Conservation (phyloP, 495 filamentous ascomycete genomes). For the Penicillium arizonense region DNA sequence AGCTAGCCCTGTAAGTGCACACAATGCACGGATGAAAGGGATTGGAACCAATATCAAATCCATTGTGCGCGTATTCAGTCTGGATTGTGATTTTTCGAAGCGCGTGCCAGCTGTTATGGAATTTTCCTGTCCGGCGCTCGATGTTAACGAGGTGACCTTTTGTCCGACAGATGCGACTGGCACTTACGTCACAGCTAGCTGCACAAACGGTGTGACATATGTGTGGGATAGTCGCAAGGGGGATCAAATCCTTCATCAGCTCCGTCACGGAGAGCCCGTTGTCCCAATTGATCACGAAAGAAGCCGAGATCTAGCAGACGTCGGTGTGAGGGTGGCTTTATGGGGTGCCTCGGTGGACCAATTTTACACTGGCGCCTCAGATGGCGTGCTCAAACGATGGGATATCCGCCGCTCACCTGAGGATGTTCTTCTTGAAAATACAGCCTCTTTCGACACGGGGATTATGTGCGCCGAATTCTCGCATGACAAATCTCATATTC, state of each 20-base stretch:
- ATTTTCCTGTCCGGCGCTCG: conserved; percentile 71
- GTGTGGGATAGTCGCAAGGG: conserved; percentile 76
- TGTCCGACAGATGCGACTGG: conserved; percentile 33
- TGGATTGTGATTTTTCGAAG: conserved; percentile 39
- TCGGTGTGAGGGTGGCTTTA: conserved; percentile 74
- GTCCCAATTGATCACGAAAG: conserved; percentile 56
- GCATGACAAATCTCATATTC: conserved; percentile 64
- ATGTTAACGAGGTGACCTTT: conserved; percentile 82
- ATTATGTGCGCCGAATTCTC: conserved; percentile 68
- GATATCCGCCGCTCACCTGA: conserved; percentile 62
- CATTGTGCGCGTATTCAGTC: conserved; percentile 43
- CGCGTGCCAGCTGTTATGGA: conserved; percentile 29
- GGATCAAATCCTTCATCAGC: conserved; percentile 56
- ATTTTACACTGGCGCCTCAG: conserved; percentile 87
- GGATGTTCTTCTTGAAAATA: conserved; percentile 62
- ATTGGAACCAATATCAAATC: conserved; percentile 43
- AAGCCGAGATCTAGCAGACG: conserved; percentile 66
- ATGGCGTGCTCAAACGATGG: conserved; percentile 86
- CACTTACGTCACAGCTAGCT: conserved; percentile 73
- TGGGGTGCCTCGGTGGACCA: conserved; percentile 72
- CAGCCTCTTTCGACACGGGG: conserved; percentile 46
- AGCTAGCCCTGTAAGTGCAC: conserved; percentile 52
- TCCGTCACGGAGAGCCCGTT: conserved; percentile 68
- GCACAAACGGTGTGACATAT: conserved; percentile 79
- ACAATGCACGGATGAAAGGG: conserved; percentile 19